A percentile compares a stretch with the other conserved stretches of the same genome.
These are phyloP conservation scores for Forsythia viridissima DNA, from an alignment of 257 asterid species.

Conservation along the genomic window DNA sequence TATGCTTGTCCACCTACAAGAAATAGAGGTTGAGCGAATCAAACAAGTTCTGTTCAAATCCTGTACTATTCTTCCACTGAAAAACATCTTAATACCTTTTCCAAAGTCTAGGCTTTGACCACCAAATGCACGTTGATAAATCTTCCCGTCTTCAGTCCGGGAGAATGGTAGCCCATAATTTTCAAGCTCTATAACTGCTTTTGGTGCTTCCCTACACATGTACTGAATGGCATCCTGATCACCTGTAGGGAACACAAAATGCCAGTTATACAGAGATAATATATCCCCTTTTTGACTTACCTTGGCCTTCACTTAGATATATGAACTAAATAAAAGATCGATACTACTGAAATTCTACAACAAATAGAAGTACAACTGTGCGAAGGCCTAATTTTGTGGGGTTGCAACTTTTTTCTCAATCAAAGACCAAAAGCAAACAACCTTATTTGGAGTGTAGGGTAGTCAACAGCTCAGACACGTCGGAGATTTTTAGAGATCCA, in stretches of 20 bases:
- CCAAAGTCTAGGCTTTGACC: constrained; percentile 96
- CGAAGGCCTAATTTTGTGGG: neutral
- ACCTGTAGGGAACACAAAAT: constrained; percentile 44
- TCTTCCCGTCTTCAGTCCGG: constrained; percentile 93
- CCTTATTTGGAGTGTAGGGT: neutral
- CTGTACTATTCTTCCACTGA: neutral
- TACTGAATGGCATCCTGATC: constrained; percentile 97
- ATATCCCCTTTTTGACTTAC: neutral
- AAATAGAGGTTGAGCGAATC: constrained; percentile 11
- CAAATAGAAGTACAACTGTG: neutral
- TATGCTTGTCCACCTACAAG: constrained; percentile 92
- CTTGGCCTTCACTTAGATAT: neutral
- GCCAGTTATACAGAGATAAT: constrained; percentile 20
- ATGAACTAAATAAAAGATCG: neutral
- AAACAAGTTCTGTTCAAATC: neutral
- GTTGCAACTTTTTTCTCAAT: neutral
- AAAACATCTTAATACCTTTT: constrained; percentile 55
- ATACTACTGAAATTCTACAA: constrained; percentile 8
- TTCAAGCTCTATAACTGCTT: constrained; percentile 91
- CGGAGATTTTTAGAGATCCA: neutral
- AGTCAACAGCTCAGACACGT: neutral
- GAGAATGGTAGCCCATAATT: constrained; percentile 95
- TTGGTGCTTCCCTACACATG: constrained; percentile 96
- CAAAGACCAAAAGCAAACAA: neutral
- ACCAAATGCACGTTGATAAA: constrained; percentile 98